Evolutionary conservation across 2,329 filamentous ascomycete species (phyloP).

Genomic region (Cryphonectria radicalis): DNA sequence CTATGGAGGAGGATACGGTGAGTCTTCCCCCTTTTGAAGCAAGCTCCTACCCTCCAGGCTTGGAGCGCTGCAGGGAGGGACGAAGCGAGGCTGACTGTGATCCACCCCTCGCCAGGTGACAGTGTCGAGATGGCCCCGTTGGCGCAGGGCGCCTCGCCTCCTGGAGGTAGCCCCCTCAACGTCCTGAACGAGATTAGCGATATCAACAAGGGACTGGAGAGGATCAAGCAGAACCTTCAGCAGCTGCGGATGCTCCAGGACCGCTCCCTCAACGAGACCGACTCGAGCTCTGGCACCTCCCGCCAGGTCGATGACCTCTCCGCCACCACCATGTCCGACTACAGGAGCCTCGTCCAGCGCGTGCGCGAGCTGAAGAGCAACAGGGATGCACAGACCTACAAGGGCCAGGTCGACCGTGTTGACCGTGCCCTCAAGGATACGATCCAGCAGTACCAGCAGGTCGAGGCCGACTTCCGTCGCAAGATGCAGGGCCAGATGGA

Average conservation of each 20-base stretch:
- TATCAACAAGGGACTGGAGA: constrained; percentile 76
- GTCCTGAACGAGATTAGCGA: constrained; percentile 85
- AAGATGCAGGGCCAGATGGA: constrained; percentile 82
- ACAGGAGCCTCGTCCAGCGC: constrained; percentile 77
- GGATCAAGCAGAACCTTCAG: constrained; percentile 73
- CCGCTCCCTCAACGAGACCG: constrained; percentile 73
- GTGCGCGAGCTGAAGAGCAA: constrained; percentile 83
- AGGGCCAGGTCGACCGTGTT: constrained; percentile 83
- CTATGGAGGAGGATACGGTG: constrained; percentile 17
- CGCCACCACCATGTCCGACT: constrained; percentile 80
- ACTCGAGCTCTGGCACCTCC: constrained; percentile 69
- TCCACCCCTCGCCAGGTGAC: constrained; percentile 30
- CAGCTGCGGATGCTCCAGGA: constrained; percentile 74
- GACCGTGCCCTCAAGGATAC: constrained; percentile 80
- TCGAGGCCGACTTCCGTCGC: constrained; percentile 80
- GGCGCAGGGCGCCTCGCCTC: constrained; percentile 52
- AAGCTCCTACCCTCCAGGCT: no score
- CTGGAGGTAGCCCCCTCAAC: constrained; percentile 66
- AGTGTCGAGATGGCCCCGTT: constrained; percentile 76
- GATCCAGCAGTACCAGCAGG: constrained; percentile 79
- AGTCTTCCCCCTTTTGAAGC: constrained; percentile 28
- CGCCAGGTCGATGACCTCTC: constrained; percentile 74
- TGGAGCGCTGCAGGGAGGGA: not conserved
- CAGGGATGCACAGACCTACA: constrained; percentile 72
- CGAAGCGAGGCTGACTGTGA: constrained; percentile 11